Evolutionary conservation across 257 asterid species (phyloP).

Genomic region (Solanum rostratum): DNA sequence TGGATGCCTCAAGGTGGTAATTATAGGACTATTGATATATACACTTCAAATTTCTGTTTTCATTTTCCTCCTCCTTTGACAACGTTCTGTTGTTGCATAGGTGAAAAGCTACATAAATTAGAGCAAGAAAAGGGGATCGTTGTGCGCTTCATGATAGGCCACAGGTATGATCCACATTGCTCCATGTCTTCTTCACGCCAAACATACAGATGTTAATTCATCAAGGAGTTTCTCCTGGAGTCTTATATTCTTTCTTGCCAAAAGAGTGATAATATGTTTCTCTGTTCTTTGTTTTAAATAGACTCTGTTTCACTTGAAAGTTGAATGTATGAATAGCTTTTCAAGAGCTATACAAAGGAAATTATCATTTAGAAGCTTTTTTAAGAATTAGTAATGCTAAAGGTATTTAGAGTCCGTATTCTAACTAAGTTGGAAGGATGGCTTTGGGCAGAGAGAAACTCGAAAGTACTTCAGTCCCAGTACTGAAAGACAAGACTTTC

Average conservation of each 20-base stretch:
- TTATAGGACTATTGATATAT: neutral
- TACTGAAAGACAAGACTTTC: neutral
- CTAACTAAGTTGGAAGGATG: neutral
- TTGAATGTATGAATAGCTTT: neutral
- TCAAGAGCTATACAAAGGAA: neutral
- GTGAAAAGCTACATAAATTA: conserved; percentile 39
- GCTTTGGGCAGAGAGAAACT: neutral
- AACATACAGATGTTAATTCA: neutral
- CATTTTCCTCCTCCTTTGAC: neutral
- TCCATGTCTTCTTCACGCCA: neutral
- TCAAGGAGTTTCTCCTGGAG: neutral
- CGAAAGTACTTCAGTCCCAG: neutral
- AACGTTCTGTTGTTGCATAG: conserved; percentile 9
- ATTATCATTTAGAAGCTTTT: neutral
- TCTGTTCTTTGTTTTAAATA: neutral
- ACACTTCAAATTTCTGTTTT: neutral
- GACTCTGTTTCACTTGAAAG: neutral
- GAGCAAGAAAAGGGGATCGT: conserved; percentile 73
- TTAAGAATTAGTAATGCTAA: neutral
- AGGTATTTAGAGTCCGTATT: neutral
- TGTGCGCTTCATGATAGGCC: conserved; percentile 79
- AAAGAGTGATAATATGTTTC: neutral
- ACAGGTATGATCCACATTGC: conserved; percentile 30
- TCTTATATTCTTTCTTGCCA: neutral
- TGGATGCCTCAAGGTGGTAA: conserved; percentile 80